Conservation (phyloP, 371 early-diverging fungal species). For the Umbelopsis sp. region DNA sequence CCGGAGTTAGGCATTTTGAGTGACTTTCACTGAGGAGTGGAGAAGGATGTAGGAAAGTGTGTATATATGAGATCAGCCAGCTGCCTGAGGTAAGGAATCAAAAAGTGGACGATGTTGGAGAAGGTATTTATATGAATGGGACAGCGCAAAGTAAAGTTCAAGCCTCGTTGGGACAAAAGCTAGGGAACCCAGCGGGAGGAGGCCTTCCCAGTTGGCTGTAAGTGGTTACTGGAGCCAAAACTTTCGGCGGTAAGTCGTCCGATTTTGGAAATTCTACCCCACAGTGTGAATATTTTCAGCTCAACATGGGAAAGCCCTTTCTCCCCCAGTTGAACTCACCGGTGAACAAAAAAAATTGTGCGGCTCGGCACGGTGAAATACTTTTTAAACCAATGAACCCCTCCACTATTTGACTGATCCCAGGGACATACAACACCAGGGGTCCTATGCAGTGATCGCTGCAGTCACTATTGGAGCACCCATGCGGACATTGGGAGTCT, state of each 20-base stretch:
- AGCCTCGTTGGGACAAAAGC: neutral
- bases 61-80: neutral
- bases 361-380: too few relatives aligned
- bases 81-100: neutral
- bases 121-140: neutral
- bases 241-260: neutral
- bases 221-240: neutral
- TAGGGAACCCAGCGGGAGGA: too few relatives aligned
- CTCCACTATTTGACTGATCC: too few relatives aligned
- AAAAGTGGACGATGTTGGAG: neutral
- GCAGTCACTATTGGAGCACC: too few relatives aligned
- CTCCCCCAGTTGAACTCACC: neutral
- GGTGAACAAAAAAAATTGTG: too few relatives aligned
- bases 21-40: neutral
- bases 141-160: neutral
- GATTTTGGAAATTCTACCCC: conserved; percentile 1
- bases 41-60: too few relatives aligned
- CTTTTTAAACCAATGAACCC: too few relatives aligned
- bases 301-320: neutral
- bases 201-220: neutral
- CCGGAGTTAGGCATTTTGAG: conserved; percentile 2
- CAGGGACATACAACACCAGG: too few relatives aligned
- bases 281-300: conserved; percentile 2
- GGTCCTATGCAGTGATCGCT: too few relatives aligned
- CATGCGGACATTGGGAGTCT: too few relatives aligned